Evolutionary conservation across 2,329 filamentous ascomycete genomes (phyloP).

Genomic region (Apiospora marii): DNA sequence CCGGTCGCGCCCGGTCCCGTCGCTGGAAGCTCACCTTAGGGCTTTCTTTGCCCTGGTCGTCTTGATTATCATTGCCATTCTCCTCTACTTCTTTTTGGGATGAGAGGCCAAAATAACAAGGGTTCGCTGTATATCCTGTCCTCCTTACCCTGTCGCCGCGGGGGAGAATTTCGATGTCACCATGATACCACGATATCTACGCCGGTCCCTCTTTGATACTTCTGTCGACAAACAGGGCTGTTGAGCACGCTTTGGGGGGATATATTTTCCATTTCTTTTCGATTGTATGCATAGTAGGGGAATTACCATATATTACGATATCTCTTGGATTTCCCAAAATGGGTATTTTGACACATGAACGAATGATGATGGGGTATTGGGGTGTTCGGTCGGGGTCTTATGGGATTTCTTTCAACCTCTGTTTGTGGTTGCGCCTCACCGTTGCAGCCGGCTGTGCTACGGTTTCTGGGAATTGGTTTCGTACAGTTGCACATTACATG

Average conservation of each 20-base stretch:
- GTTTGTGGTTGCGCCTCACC: background rate
- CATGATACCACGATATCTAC: background rate
- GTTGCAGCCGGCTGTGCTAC: background rate
- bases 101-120: background rate
- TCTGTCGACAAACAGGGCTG: background rate
- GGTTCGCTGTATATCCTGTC: background rate
- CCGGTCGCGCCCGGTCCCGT: background rate
- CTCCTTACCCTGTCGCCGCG: background rate
- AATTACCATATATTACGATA: background rate
- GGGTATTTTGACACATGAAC: background rate
- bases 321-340: too few relatives aligned
- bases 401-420: background rate
- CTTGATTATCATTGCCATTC: background rate
- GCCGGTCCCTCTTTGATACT: background rate
- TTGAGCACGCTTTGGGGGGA: background rate
- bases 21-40: background rate
- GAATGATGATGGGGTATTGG: background rate
- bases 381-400: background rate
- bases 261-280: background rate
- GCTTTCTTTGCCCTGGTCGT: background rate
- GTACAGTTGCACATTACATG: background rate
- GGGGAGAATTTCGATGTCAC: background rate
- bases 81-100: background rate
- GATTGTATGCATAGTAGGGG: background rate
- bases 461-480: background rate